A percentile compares a stretch with the other conserved stretches of the same genome.
phyloP scores from a whole-genome alignment of 768 basidiomycete genomes.

The Chalciporus piperatus region DNA sequence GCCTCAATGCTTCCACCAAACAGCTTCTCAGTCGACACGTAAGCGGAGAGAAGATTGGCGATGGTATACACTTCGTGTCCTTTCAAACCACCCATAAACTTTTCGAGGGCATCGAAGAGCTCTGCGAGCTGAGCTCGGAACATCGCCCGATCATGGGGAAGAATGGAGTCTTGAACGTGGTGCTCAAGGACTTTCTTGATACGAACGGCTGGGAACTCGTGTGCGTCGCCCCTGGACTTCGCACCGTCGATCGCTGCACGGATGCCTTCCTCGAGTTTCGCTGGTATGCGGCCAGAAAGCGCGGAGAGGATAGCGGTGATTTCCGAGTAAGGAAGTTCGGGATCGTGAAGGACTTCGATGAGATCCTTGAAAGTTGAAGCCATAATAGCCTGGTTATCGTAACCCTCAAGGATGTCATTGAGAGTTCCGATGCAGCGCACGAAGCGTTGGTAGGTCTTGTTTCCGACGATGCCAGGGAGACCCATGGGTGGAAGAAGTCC shows the following conservation, averaged over 20 bases:
- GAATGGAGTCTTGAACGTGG: slow-evolving; percentile 77
- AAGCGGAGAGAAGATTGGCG: slow-evolving; percentile 72
- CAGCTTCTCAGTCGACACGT: slow-evolving; percentile 84
- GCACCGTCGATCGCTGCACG: slow-evolving; percentile 74
- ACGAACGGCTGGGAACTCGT: slow-evolving; percentile 88
- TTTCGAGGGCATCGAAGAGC: slow-evolving; percentile 73
- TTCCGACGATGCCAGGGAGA: slow-evolving; percentile 78
- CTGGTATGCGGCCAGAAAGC: slow-evolving; percentile 89
- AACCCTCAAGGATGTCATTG: slow-evolving; percentile 92
- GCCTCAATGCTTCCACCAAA: slow-evolving; percentile 96
- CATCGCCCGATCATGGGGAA: slow-evolving; percentile 75
- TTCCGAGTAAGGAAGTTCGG: slow-evolving; percentile 88
- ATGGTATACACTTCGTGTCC: slow-evolving; percentile 80
- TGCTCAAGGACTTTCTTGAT: slow-evolving; percentile 86
- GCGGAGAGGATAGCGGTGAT: slow-evolving; percentile 79
- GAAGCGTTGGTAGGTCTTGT: slow-evolving; percentile 87
- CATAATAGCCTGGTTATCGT: slow-evolving; percentile 95
- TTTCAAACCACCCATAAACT: slow-evolving; percentile 80
- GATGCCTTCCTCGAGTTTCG: slow-evolving; percentile 85
- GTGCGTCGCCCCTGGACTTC: slow-evolving; percentile 64
- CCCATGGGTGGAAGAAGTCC: slow-evolving; percentile 89
- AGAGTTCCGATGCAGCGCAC: slow-evolving; percentile 70
- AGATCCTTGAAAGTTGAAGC: slow-evolving; percentile 83
- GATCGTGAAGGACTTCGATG: slow-evolving; percentile 73
- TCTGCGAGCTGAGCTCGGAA: slow-evolving; percentile 70